phyloP scores from a whole-genome alignment of 176 grass and related monocot genomes.

The Aegilops sharonensis region DNA sequence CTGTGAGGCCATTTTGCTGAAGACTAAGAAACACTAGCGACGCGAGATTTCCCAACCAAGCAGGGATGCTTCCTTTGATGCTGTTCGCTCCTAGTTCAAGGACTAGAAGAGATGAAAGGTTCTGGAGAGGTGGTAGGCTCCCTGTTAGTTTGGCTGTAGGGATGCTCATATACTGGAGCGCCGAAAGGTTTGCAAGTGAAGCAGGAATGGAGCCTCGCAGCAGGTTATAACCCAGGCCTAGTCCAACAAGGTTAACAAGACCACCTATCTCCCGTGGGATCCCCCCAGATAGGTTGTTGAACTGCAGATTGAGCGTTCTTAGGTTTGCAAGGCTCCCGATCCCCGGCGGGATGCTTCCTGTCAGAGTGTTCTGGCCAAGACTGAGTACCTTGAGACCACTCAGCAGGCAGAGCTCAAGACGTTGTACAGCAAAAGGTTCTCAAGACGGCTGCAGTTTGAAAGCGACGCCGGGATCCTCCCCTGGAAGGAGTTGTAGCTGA shows the following conservation, averaged over 20 bases:
- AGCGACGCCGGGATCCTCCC: not conserved
- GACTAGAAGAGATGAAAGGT: not conserved
- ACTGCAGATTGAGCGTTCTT: not conserved
- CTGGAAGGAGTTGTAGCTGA: constrained; percentile 7
- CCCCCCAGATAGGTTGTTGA: constrained; percentile 21
- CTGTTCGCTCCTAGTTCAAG: not conserved
- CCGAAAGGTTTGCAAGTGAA: constrained; percentile 27
- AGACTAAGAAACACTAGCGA: not conserved
- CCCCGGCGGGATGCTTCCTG: not conserved
- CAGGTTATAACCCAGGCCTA: not conserved
- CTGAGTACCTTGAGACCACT: not conserved
- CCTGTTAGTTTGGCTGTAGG: not conserved
- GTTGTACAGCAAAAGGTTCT: constrained; percentile 1
- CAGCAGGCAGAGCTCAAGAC: not conserved
- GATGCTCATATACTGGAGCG: not conserved
- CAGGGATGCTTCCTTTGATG: not conserved
- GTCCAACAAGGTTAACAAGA: not conserved
- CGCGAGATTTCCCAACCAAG: constrained; percentile 18
- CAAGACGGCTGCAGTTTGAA: not conserved
- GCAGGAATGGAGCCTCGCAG: not conserved
- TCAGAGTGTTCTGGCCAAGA: not conserved
- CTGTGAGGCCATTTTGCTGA: not conserved
- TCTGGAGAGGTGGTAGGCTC: not conserved
- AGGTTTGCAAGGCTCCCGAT: not conserved
- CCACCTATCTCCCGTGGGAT: not conserved